Percentiles rank a stretch among this genome's conserved stretches.
Conservation (phyloP, 805 yeast species). For the Candida nanaspora region DNA sequence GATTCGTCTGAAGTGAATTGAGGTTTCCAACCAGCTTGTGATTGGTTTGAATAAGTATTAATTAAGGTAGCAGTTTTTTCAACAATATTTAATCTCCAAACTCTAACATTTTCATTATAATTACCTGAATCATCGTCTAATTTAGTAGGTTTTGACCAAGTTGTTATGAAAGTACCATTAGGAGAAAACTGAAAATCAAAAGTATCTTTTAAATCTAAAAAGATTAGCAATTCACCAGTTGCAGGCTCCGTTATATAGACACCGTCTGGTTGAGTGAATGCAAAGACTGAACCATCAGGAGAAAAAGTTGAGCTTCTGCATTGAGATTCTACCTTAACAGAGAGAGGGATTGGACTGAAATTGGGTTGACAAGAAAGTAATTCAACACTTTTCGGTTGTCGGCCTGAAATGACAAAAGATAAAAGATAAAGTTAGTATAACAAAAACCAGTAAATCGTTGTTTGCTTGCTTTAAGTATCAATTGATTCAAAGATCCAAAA, state of each 20-base stretch:
- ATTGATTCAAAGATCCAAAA: too few species aligned
- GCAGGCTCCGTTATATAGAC: slow-evolving; percentile 55
- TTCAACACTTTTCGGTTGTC: slow-evolving; percentile 51
- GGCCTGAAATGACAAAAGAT: slow-evolving; percentile 26
- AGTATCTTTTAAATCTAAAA: slow-evolving; percentile 55
- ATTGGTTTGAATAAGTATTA: slow-evolving; percentile 59
- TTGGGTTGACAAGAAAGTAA: slow-evolving; percentile 41
- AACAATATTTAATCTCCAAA: slow-evolving; percentile 49
- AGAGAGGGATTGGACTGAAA: slow-evolving; percentile 23
- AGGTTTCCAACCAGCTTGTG: slow-evolving; percentile 89
- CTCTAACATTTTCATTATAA: slow-evolving; percentile 71
- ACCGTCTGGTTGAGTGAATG: slow-evolving; percentile 59
- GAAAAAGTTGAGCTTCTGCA: slow-evolving; percentile 63
- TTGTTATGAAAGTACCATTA: slow-evolving; percentile 67
- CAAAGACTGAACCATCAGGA: slow-evolving; percentile 60
- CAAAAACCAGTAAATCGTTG: too few species aligned
- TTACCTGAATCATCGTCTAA: slow-evolving; percentile 59
- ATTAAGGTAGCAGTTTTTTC: slow-evolving; percentile 11
- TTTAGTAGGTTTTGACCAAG: slow-evolving; percentile 85
- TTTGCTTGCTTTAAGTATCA: too few species aligned
- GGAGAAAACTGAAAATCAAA: slow-evolving; percentile 89
- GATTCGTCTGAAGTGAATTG: slow-evolving; percentile 82
- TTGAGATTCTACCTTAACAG: slow-evolving; percentile 30
- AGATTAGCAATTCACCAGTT: slow-evolving; percentile 37
- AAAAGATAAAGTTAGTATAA: slow-evolving; percentile 8